phyloP scores from a whole-genome alignment of 371 early-diverging fungal genomes.

The Rhizopus microsporus region DNA sequence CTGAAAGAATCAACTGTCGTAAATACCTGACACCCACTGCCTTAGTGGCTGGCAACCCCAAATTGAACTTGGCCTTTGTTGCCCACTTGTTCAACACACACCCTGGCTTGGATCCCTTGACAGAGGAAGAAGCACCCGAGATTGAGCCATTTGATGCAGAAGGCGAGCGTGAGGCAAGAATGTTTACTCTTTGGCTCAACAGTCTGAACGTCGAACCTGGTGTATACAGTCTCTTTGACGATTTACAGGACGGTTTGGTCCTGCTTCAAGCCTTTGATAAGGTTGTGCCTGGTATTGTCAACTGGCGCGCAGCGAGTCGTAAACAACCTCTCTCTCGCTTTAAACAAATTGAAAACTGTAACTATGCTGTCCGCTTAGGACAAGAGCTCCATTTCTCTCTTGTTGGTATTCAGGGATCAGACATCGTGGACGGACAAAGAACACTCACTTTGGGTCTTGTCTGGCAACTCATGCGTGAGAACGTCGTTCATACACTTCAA shows the following conservation, averaged over 20 bases:
- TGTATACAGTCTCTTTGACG: slow-evolving; percentile 89
- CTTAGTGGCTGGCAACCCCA: slow-evolving; percentile 91
- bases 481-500: slow-evolving; percentile 90
- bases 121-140: slow-evolving; percentile 85
- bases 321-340: slow-evolving; percentile 78
- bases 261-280: slow-evolving; percentile 93
- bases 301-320: slow-evolving; percentile 87
- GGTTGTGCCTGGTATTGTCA: slow-evolving; percentile 85
- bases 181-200: slow-evolving; percentile 95
- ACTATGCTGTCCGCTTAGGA: slow-evolving; percentile 87
- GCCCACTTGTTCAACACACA: slow-evolving; percentile 94
- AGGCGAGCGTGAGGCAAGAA: slow-evolving; percentile 95
- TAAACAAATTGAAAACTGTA: slow-evolving; percentile 96
- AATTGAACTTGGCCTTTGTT: slow-evolving; percentile 95
- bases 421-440: slow-evolving; percentile 88
- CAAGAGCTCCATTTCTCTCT: slow-evolving; percentile 85
- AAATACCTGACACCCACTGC: slow-evolving; percentile 93
- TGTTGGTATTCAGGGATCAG: slow-evolving; percentile 94
- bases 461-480: slow-evolving; percentile 98
- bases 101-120: slow-evolving; percentile 88
- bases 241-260: slow-evolving; percentile 79
- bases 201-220: slow-evolving; percentile 93
- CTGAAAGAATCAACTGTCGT: slow-evolving; percentile 91
- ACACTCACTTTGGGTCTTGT: slow-evolving; percentile 86
- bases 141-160: slow-evolving; percentile 88